A percentile compares a stretch with the other conserved stretches of the same genome.
These are phyloP conservation scores for Talaromyces marneffei DNA, from an alignment of 2,329 filamentous ascomycete genomes.

Conservation along the genomic window DNA sequence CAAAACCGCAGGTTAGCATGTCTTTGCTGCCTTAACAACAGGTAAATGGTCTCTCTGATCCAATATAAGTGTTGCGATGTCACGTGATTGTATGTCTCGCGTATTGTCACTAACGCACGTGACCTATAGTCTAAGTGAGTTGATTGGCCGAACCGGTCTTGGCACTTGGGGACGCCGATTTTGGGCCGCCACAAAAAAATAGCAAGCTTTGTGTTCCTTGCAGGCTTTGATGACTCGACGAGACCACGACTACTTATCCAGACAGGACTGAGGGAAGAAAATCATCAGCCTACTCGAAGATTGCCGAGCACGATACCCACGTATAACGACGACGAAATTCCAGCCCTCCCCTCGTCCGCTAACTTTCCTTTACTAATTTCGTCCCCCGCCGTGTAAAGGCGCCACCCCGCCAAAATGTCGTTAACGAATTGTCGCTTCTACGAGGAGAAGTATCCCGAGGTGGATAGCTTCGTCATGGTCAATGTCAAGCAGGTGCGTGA, in stretches of 20 bases:
- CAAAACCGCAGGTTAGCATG: not conserved
- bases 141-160: not conserved
- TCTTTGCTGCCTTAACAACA: not conserved
- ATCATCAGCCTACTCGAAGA: not conserved
- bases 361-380: not conserved
- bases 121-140: not conserved
- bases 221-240: slow-evolving; percentile 1
- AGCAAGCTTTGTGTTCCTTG: slow-evolving; percentile 8
- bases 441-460: slow-evolving; percentile 95
- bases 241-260: not conserved
- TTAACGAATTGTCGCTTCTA: slow-evolving; percentile 96
- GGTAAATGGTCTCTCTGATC: not conserved
- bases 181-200: slow-evolving; percentile 16
- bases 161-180: not conserved
- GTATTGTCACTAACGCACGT: not conserved
- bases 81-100: slow-evolving; percentile 1
- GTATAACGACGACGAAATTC: not conserved
- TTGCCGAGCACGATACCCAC: not conserved
- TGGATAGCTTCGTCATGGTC: slow-evolving; percentile 99
- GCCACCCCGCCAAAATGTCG: slow-evolving; percentile 67
- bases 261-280: not conserved
- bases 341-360: not conserved
- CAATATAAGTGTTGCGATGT: not conserved
- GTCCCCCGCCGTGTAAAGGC: slow-evolving; percentile 18
- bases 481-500: slow-evolving; percentile 85